Evolutionary conservation across 495 filamentous ascomycete genomes (phyloP), one percentile per base, ranked within the genome.

Genomic region (Talaromyces borbonicus): DNA sequence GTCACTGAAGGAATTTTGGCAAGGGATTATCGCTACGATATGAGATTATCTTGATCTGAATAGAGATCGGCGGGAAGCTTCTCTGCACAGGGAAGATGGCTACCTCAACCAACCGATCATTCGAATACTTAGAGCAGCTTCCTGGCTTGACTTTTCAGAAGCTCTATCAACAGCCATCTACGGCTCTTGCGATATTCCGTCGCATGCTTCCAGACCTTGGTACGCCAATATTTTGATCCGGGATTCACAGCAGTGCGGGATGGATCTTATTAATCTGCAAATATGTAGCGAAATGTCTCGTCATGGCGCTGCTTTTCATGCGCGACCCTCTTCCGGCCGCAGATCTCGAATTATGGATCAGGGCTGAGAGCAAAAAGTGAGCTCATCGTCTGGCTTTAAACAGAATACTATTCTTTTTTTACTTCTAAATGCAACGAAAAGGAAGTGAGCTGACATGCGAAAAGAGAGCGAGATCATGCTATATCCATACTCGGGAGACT

Each of bases 141-240:
- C 84, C 87, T 22, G 87, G 85, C 42, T 87, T 82, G n/a, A 87
- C 82, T 18, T 94, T 95, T 61, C 74, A 74, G 52, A 81, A 83
- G 64, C 73, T 98, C 7, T 98, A 98, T 73, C 84, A 88, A 68
- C 89, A 95, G 72, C 92, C 92, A 9, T 94, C 89, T 6, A 94
- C 93, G 4, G 83, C 87, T 22, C 80, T 98, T 32, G 93, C 92
- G 42, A 90, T 98, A 53, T 97, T 96, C 64, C 79, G 93, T 52
- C 88, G 92, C 66, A 95, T 97, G 89, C 75, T 97, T 46, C 85
- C 93, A 49, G 85, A 90, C 48, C 65, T 95, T 43, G 87, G 87
- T 90, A 75, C 54, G 71, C n/a, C n/a, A n/a, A n/a, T n/a, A n/a
- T n/a, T n/a, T n/a, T n/a, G n/a, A n/a, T n/a, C n/a, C n/a, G n/a